A percentile compares a stretch with the other conserved stretches of the same genome.
phyloP scores from a whole-genome alignment of 148 eudicot genomes.

The Rhododendron ferrugineum region DNA sequence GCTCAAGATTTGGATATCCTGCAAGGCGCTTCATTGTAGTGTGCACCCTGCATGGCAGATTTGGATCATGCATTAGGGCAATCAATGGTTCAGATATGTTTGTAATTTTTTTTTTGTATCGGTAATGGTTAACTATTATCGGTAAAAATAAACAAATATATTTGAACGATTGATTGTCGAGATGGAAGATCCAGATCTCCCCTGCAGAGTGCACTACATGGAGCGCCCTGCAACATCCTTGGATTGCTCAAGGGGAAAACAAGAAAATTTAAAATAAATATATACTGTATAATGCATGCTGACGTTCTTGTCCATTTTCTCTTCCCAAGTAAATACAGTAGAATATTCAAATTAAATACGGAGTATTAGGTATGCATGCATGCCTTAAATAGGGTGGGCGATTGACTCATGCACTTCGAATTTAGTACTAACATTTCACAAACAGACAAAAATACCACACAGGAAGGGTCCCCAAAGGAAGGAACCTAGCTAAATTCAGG shows the following conservation, averaged over 20 bases:
- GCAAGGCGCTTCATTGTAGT: no score
- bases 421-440: not conserved
- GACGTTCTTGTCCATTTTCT: not conserved
- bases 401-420: not conserved
- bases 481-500: conserved; percentile 7
- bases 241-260: not conserved
- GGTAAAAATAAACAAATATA: no score
- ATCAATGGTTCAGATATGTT: no score
- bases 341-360: not conserved
- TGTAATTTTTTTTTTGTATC: no score
- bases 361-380: not conserved
- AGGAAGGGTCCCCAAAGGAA: conserved; percentile 13
- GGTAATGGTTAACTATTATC: no score
- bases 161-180: no score
- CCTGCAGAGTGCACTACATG: no score
- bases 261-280: not conserved
- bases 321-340: not conserved
- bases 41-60: no score
- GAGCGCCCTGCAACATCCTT: no score
- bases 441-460: conserved; percentile 12
- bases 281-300: not conserved
- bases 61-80: no score
- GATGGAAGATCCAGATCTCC: rapidly evolving
- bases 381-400: not conserved
- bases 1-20: no score